Base-by-base conservation (phyloP, 2,329 filamentous ascomycete species). In the Diaporthe sp. region DNA sequence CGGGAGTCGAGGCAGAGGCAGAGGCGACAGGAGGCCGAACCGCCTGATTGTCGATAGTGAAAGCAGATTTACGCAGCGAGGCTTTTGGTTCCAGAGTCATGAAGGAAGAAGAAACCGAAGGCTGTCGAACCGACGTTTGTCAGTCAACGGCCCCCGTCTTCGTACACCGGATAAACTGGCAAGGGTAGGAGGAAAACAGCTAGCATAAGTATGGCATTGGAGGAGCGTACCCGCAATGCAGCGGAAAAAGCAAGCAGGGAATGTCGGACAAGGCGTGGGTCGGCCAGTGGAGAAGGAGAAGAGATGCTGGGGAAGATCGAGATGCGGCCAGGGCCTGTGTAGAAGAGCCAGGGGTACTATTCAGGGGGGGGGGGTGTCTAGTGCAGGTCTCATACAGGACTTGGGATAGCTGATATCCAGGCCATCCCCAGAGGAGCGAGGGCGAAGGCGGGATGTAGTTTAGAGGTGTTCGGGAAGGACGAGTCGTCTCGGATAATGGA, bases 41-140 rank as follows among this genome's bases (percentile, higher is more conserved):
- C 51, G 75, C 31, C 61, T 73, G 62, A 39, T 60, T 60, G 70
- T 62, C 44, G 39, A 62, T 39, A 65, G 49, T 60, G 31, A 62
- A 60, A 57, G 55, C 72, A 55, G 61, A 61, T 39, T 71, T 67
- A 67, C 68, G 72, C 61, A 49, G 72, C 57, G 71, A 60, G 39
- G 34, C 49, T 37, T 58, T 46, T 34, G 72, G 68, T 55, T 77
- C 76, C 71, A 75, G 42, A 75, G 55, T 73, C 76, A 77, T 77
- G 73, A 77, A 77, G 70, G 73, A 60, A 68, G 70, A 55, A 73
- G 73, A 55, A 49, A 73, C 53, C 51, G 73, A 73, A 60, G 72
- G 70, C 74, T 77, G 73, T 75, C 73, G 62, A 77, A 42, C 70
- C 73, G 71, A 77, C 76, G 46, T 65, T 44, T 73, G 75, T 76